Evolutionary conservation across 768 basidiomycete species (phyloP), one percentile per base, ranked within the genome.

Genomic region (Termitomyces sp.): DNA sequence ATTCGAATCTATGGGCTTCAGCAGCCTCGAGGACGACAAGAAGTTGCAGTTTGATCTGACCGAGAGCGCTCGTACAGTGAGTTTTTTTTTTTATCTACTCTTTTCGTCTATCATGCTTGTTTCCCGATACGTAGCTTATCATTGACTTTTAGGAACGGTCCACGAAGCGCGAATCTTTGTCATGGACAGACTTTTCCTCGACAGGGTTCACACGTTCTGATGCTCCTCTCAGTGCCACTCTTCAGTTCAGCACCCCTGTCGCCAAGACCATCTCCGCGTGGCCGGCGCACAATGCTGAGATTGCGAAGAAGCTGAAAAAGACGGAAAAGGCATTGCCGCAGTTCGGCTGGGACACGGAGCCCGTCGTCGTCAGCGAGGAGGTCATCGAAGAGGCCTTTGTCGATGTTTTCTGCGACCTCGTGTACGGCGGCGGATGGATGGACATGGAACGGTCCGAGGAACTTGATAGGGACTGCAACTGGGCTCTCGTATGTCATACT

Each of bases 291-390:
- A 85, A 81, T 31, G 86, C 83, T 0, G 93, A 87, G 64, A 76
- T 95, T 7, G 80, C 78, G 22, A 85, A 82, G 66, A 91, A 93
- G 70, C 73, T 98, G 41, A 91, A 91, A 72, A 96, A 95, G 73
- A 79, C 85, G 4, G 89, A 93, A 66, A 90, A 89, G 68, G 74
- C 81, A 1, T 77, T 96, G 24, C 93, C 93, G 1, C 75, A 87
- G 1, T 99, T 99, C 68, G 88, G 92, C 0, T 96, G 94, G 91
- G 93, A 97, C 67, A 96, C 92, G 0, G 87, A 88, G 44, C 91
- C 94, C 0, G 85, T 91, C 20, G 74, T 87, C 59, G 92, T 89
- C 6, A 72, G 75, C 11, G 89, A 93, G 64, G 91, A 91, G 66
- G 80, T 93, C 56, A 78, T 98, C 44, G 96, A 99, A 68, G 93